These are phyloP conservation scores for Pestalotiopsis sp. DNA, from an alignment of 2,329 filamentous ascomycete species.

Conservation along the genomic window DNA sequence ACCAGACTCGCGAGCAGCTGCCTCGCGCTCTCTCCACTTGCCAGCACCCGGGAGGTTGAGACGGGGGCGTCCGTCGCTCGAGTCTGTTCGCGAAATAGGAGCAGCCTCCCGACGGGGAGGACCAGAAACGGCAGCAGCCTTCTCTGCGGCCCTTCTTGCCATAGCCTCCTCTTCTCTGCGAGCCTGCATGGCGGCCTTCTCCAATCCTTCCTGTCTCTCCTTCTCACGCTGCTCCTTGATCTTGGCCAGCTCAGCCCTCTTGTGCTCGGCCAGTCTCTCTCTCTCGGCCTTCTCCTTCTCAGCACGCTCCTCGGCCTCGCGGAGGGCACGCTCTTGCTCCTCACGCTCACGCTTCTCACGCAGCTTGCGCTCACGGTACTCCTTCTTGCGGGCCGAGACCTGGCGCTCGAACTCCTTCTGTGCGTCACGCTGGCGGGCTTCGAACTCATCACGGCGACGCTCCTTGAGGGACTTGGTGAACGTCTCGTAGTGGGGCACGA, in stretches of 20 bases:
- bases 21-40: slow-evolving; percentile 47
- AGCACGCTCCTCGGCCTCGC: slow-evolving; percentile 84
- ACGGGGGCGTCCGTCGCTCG: slow-evolving; percentile 22
- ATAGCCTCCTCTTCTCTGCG: slow-evolving; percentile 88
- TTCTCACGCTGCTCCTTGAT: slow-evolving; percentile 67
- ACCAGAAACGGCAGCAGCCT: slow-evolving; percentile 47
- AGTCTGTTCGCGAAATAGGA: slow-evolving; percentile 38
- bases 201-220: slow-evolving; percentile 68
- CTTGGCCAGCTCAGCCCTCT: slow-evolving; percentile 69
- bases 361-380: slow-evolving; percentile 80
- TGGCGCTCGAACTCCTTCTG: slow-evolving; percentile 93
- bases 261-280: slow-evolving; percentile 77
- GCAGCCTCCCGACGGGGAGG: slow-evolving; percentile 40
- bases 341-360: slow-evolving; percentile 84
- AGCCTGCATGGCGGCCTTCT: slow-evolving; percentile 70
- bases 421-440: slow-evolving; percentile 88
- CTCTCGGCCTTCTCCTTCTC: slow-evolving; percentile 85
- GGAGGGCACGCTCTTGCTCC: slow-evolving; percentile 75
- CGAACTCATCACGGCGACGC: slow-evolving; percentile 91
- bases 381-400: slow-evolving; percentile 85
- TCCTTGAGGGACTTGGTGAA: slow-evolving; percentile 84
- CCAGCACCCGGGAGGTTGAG: slow-evolving; percentile 36
- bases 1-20: slow-evolving; percentile 29
- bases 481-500: slow-evolving; percentile 81
- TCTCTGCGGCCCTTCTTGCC: slow-evolving; percentile 71